Conservation (phyloP, 2,329 filamentous ascomycete species). For the Rhinocladiella mackenziei region DNA sequence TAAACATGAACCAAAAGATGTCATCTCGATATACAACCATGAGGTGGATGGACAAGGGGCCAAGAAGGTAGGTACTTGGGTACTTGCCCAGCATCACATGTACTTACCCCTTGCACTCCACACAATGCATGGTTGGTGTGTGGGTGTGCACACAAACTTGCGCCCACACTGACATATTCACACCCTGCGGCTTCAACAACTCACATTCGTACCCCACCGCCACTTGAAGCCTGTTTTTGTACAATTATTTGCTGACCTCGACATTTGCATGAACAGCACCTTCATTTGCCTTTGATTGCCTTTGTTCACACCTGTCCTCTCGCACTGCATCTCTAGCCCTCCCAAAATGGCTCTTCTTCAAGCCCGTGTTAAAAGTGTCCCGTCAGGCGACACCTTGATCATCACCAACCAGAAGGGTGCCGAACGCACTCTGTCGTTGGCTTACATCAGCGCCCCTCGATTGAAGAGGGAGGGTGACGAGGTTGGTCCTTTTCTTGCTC, state of each 20-base stretch:
- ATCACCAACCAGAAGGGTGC: slow-evolving; percentile 74
- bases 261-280: slow-evolving; percentile 16
- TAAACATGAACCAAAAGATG: too few relatives aligned
- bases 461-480: slow-evolving; percentile 86
- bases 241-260: background rate
- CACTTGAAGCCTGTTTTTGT: background rate
- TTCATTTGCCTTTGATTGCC: slow-evolving; percentile 1
- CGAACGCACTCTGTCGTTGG: slow-evolving; percentile 84
- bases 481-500: slow-evolving; percentile 39
- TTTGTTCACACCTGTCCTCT: background rate
- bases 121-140: too few relatives aligned
- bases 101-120: too few relatives aligned
- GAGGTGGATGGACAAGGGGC: too few relatives aligned
- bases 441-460: slow-evolving; percentile 85
- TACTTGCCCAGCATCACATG: too few relatives aligned
- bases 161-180: too few relatives aligned
- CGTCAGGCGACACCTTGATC: slow-evolving; percentile 89
- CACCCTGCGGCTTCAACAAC: too few relatives aligned
- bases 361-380: slow-evolving; percentile 83
- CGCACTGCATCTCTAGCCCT: background rate
- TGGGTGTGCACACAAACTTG: too few relatives aligned
- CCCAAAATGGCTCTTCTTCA: slow-evolving; percentile 37
- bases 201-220: too few relatives aligned
- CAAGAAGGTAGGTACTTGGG: too few relatives aligned
- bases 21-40: too few relatives aligned